These are phyloP conservation scores for Samsoniella hepiali DNA, from an alignment of 2,329 filamentous ascomycete genomes.

Conservation along the genomic window DNA sequence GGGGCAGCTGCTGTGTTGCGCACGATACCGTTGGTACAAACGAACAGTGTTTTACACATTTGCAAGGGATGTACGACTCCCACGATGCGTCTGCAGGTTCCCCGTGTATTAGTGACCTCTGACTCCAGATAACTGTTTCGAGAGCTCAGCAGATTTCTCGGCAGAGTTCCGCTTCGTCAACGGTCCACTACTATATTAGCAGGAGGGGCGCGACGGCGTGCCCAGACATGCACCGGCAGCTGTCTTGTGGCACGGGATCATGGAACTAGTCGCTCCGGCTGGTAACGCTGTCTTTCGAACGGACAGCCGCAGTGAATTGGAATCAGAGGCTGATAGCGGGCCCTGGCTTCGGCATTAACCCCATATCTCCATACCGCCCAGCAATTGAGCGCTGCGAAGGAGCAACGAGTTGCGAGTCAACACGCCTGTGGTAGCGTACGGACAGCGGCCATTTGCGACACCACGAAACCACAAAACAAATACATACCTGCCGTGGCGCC, in stretches of 20 bases:
- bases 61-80: neutral
- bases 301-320: neutral
- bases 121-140: neutral
- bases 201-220: neutral
- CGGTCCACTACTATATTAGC: slow-evolving; percentile 6
- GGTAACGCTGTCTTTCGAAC: neutral
- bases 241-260: slow-evolving; percentile 16
- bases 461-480: slow-evolving; percentile 1
- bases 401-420: slow-evolving; percentile 1
- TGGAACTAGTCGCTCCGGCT: neutral
- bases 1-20: neutral
- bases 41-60: neutral
- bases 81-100: neutral
- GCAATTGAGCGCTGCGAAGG: neutral
- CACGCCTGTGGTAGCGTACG: neutral
- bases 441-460: neutral
- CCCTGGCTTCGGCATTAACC: neutral
- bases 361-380: neutral
- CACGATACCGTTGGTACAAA: neutral
- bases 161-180: neutral
- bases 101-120: neutral
- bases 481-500: slow-evolving; percentile 3
- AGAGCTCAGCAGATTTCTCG: neutral
- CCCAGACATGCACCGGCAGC: slow-evolving; percentile 14
- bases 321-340: neutral